Percentiles rank a stretch among this genome's conserved stretches.
Conservation (phyloP, 2,329 filamentous ascomycete species). For the Hymenoscyphus scutula region DNA sequence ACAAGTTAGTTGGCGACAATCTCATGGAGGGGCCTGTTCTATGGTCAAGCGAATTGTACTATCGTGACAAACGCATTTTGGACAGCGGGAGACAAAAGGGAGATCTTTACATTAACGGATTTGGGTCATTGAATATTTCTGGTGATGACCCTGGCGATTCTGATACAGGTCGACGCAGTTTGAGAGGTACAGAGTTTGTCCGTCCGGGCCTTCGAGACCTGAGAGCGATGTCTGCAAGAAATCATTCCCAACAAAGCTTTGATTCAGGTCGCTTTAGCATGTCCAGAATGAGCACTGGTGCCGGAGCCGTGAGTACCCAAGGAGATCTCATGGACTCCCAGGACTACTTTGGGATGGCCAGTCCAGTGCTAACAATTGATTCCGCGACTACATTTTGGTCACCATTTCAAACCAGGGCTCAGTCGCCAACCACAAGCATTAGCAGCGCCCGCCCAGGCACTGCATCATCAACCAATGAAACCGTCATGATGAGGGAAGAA, state of each 20-base stretch:
- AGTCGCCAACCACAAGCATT: slow-evolving; percentile 61
- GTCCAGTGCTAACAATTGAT: slow-evolving; percentile 69
- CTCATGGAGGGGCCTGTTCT: slow-evolving; percentile 82
- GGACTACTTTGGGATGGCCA: slow-evolving; percentile 67
- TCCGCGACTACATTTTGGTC: slow-evolving; percentile 86
- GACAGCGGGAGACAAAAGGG: slow-evolving; percentile 49
- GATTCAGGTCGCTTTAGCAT: slow-evolving; percentile 62
- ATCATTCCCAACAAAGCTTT: slow-evolving; percentile 67
- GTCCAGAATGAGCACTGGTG: slow-evolving; percentile 51
- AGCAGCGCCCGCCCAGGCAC: slow-evolving; percentile 63
- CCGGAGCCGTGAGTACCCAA: slow-evolving; percentile 41
- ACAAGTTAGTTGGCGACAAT: slow-evolving; percentile 79
- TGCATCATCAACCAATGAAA: slow-evolving; percentile 64
- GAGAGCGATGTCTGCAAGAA: slow-evolving; percentile 57
- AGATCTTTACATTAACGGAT: slow-evolving; percentile 46
- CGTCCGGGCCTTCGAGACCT: slow-evolving; percentile 56
- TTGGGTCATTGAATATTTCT: slow-evolving; percentile 47
- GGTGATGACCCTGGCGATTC: slow-evolving; percentile 40
- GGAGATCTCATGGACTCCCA: slow-evolving; percentile 67
- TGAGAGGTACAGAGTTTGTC: slow-evolving; percentile 42
- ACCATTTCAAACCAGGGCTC: slow-evolving; percentile 66
- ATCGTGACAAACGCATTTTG: slow-evolving; percentile 63
- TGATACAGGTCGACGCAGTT: slow-evolving; percentile 33
- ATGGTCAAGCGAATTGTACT: slow-evolving; percentile 88
- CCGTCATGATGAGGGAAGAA: slow-evolving; percentile 55